Base-by-base conservation (phyloP, 352 stramenopile species). In the Phytopythium vexans region DNA sequence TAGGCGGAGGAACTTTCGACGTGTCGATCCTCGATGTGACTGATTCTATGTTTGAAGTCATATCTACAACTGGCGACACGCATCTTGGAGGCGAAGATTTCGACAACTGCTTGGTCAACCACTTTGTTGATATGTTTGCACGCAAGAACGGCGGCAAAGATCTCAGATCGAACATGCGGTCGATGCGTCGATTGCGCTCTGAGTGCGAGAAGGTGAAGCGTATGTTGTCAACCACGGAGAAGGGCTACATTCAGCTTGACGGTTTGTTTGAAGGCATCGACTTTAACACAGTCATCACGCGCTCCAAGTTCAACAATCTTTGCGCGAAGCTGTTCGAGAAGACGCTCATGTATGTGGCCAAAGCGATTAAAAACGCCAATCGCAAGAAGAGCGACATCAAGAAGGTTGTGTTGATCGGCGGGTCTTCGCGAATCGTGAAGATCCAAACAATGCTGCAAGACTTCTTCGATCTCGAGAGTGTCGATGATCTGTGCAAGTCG, bases 151-250 rank as follows among this genome's bases (percentile, higher is more conserved):
- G n/a, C n/a, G n/a, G n/a, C n/a, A n/a, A n/a, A n/a, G n/a, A n/a
- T n/a, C n/a, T n/a, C n/a, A n/a, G n/a, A n/a, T n/a, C n/a, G n/a
- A n/a, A n/a, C n/a, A n/a, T n/a, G n/a, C n/a, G n/a, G n/a, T n/a
- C n/a, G n/a, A n/a, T n/a, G n/a, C n/a, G n/a, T n/a, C n/a, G n/a
- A n/a, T n/a, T n/a, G n/a, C n/a, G n/a, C n/a, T n/a, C n/a, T n/a
- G n/a, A n/a, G n/a, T n/a, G n/a, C n/a, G n/a, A 97, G 62, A 99
- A 99, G 72, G 85, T 89, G 47, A 99, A 99, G 77, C 94, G 98
- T 43, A 94, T 99, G 11, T 70, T 99, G 11, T 97, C 80, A 41
- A 96, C 97, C 38, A 99, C 99, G 70, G 80, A 87, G 38, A 88
- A 99, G 62, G 97, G 99, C 70, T 96, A 96, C 1, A 81, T 99